Evolutionary conservation across 2,329 filamentous ascomycete species (phyloP).

Genomic region (Clarireedia sp.): DNA sequence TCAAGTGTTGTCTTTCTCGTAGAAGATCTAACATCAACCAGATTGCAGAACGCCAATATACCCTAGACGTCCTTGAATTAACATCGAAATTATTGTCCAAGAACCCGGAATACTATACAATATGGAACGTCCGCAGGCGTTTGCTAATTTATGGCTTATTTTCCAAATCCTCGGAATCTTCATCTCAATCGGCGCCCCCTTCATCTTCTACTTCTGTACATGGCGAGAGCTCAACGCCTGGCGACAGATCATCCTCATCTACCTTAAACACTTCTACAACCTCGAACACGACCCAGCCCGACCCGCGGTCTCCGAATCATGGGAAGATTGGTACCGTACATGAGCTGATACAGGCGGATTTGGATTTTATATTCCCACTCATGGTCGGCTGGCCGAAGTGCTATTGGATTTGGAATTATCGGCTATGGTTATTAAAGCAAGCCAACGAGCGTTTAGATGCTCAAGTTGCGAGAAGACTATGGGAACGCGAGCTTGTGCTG

Average conservation of each 20-base stretch:
- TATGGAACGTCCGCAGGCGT: constrained; percentile 81
- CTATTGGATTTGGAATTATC: constrained; percentile 99
- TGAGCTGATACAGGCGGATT: constrained; percentile 60
- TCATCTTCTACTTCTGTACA: constrained; percentile 42
- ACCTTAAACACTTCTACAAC: constrained; percentile 48
- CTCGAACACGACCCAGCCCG: constrained; percentile 43
- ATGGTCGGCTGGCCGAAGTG: constrained; percentile 86
- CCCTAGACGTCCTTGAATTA: constrained; percentile 51
- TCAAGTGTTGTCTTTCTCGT: too few relatives aligned
- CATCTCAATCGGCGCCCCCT: constrained; percentile 46
- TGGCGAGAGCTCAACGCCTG: constrained; percentile 54
- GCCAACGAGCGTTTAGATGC: constrained; percentile 56
- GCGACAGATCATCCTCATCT: constrained; percentile 48
- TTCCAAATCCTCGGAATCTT: constrained; percentile 44
- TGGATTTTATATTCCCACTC: constrained; percentile 76
- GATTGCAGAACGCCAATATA: constrained; percentile 29
- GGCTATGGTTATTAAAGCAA: constrained; percentile 73
- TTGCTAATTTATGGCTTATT: constrained; percentile 53
- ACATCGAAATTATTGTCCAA: constrained; percentile 65
- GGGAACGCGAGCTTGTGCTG: constrained; percentile 76
- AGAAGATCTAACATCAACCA: constrained; percentile 2
- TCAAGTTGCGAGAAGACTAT: constrained; percentile 54
- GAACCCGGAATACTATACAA: constrained; percentile 84
- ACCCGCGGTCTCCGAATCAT: constrained; percentile 37
- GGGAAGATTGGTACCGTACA: constrained; percentile 46